Conservation (phyloP, 2,329 filamentous ascomycete genomes). For the Ceratocystis eucalypticola region DNA sequence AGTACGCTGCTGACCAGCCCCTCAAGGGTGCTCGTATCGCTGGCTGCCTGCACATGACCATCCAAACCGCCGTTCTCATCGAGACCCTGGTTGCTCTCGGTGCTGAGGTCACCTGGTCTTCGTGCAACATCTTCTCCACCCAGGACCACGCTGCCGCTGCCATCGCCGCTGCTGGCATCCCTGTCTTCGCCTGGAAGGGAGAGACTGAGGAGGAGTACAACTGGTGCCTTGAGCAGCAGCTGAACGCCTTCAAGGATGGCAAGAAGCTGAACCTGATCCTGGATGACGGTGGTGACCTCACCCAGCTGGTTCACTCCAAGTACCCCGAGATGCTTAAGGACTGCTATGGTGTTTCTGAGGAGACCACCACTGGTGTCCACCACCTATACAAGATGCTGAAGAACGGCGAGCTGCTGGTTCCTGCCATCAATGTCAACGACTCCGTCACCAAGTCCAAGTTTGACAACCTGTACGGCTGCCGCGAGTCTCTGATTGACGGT, state of each 20-base stretch:
- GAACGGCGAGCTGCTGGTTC: constrained; percentile 75
- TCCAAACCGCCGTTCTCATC: constrained; percentile 98
- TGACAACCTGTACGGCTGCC: constrained; percentile 99
- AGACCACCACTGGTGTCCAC: constrained; percentile 99
- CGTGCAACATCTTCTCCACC: constrained; percentile 99
- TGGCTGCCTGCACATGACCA: constrained; percentile 98
- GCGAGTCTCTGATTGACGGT: constrained; percentile 94
- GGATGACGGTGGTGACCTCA: constrained; percentile 95
- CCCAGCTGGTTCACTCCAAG: constrained; percentile 90
- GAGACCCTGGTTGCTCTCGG: constrained; percentile 91
- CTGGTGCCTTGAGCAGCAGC: constrained; percentile 99
- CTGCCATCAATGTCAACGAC: constrained; percentile 99
- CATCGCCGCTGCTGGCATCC: constrained; percentile 84
- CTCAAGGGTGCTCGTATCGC: constrained; percentile 90
- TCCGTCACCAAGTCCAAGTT: constrained; percentile 99
- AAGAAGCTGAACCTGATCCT: constrained; percentile 97
- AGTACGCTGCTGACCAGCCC: constrained; percentile 88
- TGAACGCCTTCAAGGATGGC: constrained; percentile 89
- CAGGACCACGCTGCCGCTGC: constrained; percentile 97
- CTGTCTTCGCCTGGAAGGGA: constrained; percentile 67
- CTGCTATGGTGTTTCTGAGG: constrained; percentile 97
- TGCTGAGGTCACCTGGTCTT: constrained; percentile 97
- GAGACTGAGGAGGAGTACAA: constrained; percentile 99
- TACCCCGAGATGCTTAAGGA: constrained; percentile 96
- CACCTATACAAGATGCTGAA: constrained; percentile 98